Base-by-base conservation (phyloP, 345 rosid genomes). In the Streptanthus diversifolius region DNA sequence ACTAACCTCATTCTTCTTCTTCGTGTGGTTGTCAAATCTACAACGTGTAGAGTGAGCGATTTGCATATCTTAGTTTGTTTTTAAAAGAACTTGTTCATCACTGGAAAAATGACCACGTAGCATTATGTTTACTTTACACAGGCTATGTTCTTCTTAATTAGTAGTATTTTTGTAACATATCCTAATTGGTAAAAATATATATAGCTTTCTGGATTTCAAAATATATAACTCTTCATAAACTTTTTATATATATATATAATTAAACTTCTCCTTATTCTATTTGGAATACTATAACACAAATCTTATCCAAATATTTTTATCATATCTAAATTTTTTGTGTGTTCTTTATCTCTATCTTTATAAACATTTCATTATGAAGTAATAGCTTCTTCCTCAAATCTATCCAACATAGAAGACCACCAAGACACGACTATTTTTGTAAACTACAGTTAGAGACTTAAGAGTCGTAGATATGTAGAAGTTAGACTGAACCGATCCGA, bases 21-120 rank as follows among this genome's bases (percentile, higher is more conserved):
- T 60, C 52, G 8, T 62, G 69, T 72, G 54, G 68, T 72, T 62
- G 17, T 51, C 43, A 72, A 72, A 39, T 51, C 43, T 51, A 12
- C 35, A 51, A 51, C 63, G 62, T 62, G 44, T 72, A 61, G 32
- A 39, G 39, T 19, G 17, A 72, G 12, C 54, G 29, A 62, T 29
- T 72, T 51, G 62, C 68, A 37, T 39, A 14, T 39, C 44, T 27
- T 39, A 10, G 33, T 7, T 70, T 49, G 5, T 39, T 39, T 70
- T 17, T 36, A 19, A n/a, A 49, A 61, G 9, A 37, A 29, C 18
- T 51, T 29, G 61, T 18, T 39, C 53, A 70, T 71, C 68, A 48
- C 60, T 60, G 6, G 6, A 49, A 51, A 71, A 62, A 24, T 61
- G 61, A 49, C 15, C n/a, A 33, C 32, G 0, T 55, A 32, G 40